A percentile compares a stretch with the other conserved stretches of the same genome.
These are phyloP conservation scores for Sporothrix mexicana DNA, from an alignment of 2,329 filamentous ascomycete species.

Conservation along the genomic window DNA sequence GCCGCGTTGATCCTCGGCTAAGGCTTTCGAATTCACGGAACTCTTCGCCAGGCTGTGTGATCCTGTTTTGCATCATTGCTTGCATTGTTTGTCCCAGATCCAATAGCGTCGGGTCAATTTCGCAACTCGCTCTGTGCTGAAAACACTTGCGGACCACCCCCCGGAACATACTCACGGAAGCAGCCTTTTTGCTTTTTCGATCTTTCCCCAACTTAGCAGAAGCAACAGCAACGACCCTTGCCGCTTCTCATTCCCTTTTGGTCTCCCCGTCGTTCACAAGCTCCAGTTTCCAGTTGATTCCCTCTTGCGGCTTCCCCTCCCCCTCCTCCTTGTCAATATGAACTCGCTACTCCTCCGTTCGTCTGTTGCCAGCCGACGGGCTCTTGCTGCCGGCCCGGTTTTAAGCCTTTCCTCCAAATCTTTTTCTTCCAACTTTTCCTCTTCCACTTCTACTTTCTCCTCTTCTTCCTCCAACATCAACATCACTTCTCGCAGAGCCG, in stretches of 20 bases:
- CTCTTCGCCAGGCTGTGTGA: slow-evolving; percentile 11
- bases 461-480: slow-evolving; percentile 29
- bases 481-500: slow-evolving; percentile 28
- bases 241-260: slow-evolving; percentile 15
- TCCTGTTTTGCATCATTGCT: slow-evolving; percentile 17
- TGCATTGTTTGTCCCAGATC: slow-evolving; percentile 12
- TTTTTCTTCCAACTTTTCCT: slow-evolving; percentile 33
- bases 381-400: slow-evolving; percentile 35
- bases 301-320: neutral
- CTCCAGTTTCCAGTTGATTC: neutral
- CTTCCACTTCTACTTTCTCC: slow-evolving; percentile 30
- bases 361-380: slow-evolving; percentile 34
- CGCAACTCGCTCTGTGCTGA: neutral
- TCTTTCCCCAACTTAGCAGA: neutral
- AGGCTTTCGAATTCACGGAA: slow-evolving; percentile 17
- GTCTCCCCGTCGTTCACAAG: slow-evolving; percentile 19
- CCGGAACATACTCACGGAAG: slow-evolving; percentile 28
- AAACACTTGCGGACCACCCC: slow-evolving; percentile 11
- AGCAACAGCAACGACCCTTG: slow-evolving; percentile 18
- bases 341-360: slow-evolving; percentile 35
- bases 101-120: slow-evolving; percentile 35
- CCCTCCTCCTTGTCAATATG: slow-evolving; percentile 31
- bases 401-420: slow-evolving; percentile 34
- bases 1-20: slow-evolving; percentile 38
- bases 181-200: slow-evolving; percentile 9